Evolutionary conservation across 306 rosid genomes (phyloP), one percentile per base, ranked within the genome.

Genomic region (Hippophae rhamnoides): DNA sequence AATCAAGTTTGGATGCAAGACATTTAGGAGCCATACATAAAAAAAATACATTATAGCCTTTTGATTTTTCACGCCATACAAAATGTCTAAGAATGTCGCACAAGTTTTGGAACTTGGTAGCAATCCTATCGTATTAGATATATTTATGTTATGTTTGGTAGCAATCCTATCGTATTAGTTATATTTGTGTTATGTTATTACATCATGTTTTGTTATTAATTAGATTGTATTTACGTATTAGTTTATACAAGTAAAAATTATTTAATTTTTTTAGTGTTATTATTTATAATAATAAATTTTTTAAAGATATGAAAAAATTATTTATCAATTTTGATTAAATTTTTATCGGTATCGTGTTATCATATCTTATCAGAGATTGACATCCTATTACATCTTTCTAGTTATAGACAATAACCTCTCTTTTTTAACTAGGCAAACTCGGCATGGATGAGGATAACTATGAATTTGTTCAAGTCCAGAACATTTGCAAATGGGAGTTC

Each of bases 401-500:
- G 72, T 43, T 31, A 66, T 66, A 2, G 65, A 56, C 23, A 66
- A n/a, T 40, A 66, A 42, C 8, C 1, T 1, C 7, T 61, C 44
- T 12, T 56, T 50, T 72, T 72, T 54, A 59, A 43, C 25, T 25
- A 61, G 26, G 64, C 43, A 60, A 67, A 56, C 54, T 72, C 77
- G 26, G 56, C 43, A 18, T 66, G 58, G 51, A 60, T 66, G 57
- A 72, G 27, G 9, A 72, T 61, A 9, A 66, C 68, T 1, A 72
- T 61, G 40, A 72, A 72, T 54, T 63, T 66, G 60, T 45, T 72
- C 77, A 72, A 72, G 46, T 72, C 46, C 50, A 72, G 25, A 12
- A 72, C 72, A 56, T 66, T 72, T 3, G 72, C 72, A 13, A 66
- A 66, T 38, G 77, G 72, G 49, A 72, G 77, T 26, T 72, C 72